Evolutionary conservation across 768 basidiomycete species (phyloP).

Genomic region (Boletus rex-veris): DNA sequence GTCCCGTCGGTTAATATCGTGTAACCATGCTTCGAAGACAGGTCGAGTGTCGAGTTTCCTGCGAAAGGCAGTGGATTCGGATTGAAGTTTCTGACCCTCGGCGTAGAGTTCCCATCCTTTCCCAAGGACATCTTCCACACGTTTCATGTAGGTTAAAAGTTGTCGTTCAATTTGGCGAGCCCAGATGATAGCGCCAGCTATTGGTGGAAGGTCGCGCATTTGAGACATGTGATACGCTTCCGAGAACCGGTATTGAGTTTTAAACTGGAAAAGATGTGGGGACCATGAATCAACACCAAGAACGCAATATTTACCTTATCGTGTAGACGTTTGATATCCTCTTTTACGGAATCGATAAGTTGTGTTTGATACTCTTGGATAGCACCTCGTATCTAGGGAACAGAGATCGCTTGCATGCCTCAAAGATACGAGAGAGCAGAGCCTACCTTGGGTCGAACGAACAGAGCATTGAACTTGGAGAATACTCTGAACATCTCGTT

Average conservation of each 20-base stretch:
- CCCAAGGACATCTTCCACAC: constrained; percentile 96
- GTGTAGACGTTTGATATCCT: constrained; percentile 93
- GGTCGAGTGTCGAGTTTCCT: constrained; percentile 94
- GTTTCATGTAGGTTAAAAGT: constrained; percentile 95
- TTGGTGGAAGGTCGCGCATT: constrained; percentile 97
- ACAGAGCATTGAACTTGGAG: constrained; percentile 95
- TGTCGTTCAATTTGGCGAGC: constrained; percentile 98
- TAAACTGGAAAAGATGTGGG: constrained; percentile 56
- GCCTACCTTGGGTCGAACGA: constrained; percentile 89
- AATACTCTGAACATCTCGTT: constrained; percentile 99
- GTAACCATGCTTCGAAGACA: constrained; percentile 94
- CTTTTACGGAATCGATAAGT: constrained; percentile 97
- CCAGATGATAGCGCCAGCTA: constrained; percentile 98
- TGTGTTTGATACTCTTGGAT: constrained; percentile 99
- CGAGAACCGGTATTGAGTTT: constrained; percentile 92
- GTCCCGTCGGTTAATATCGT: constrained; percentile 90
- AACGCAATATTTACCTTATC: constrained; percentile 59
- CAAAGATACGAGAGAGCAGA: not conserved
- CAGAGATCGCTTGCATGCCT: not conserved
- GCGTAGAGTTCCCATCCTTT: constrained; percentile 99
- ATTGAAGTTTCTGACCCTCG: constrained; percentile 97
- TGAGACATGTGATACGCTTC: constrained; percentile 98
- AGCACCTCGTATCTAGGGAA: constrained; percentile 82
- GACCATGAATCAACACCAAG: not conserved
- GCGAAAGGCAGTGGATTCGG: constrained; percentile 86